Conservation (phyloP, 108 stramenopile species). For the Skeletonema tropicum region DNA sequence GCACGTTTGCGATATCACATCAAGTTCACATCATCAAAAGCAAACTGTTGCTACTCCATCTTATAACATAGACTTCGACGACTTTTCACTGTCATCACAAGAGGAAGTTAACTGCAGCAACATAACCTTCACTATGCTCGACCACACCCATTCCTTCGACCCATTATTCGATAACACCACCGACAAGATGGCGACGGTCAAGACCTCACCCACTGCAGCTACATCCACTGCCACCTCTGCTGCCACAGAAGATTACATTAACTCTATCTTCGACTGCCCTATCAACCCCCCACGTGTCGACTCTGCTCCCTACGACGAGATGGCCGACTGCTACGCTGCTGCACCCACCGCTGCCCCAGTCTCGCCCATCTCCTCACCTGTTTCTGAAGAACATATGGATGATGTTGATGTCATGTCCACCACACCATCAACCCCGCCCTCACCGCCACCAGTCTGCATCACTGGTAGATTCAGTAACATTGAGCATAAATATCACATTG, state of each 20-base stretch:
- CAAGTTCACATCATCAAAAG: not conserved
- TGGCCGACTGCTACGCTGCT: not conserved
- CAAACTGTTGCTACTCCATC: not conserved
- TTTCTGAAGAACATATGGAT: not conserved
- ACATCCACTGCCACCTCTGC: not conserved
- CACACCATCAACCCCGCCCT: conserved; percentile 4
- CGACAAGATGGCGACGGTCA: not conserved
- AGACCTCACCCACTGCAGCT: not conserved
- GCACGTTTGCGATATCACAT: not conserved
- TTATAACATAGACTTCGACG: not conserved
- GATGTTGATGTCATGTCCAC: not conserved
- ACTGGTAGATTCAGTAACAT: conserved; percentile 27
- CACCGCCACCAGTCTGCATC: conserved; percentile 6
- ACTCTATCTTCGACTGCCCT: not conserved
- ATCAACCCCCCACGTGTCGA: not conserved
- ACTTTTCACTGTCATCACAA: not conserved
- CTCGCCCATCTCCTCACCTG: not conserved
- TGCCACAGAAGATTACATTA: not conserved
- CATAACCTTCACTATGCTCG: not conserved
- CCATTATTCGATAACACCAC: not conserved
- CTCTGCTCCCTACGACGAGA: not conserved
- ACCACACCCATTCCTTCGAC: not conserved
- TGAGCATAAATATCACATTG: conserved; percentile 40
- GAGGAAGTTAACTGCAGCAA: not conserved
- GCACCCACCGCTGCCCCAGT: conserved; percentile 2